Evolutionary conservation across 345 rosid species (phyloP).

Genomic region (Brassica nigra): DNA sequence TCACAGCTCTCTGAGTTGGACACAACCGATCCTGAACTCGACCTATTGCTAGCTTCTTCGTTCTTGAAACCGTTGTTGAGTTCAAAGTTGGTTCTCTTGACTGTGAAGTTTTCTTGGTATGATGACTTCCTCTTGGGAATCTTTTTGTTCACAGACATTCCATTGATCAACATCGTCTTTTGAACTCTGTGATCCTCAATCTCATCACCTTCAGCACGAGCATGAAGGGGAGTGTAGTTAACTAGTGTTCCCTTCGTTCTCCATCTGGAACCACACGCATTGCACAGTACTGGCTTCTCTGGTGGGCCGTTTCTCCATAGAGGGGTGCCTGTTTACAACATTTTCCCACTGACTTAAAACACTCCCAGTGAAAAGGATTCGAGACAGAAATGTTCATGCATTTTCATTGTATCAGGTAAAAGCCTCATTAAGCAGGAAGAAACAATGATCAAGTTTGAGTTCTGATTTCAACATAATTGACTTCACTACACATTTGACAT

Average conservation of each 20-base stretch:
- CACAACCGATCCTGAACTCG: conserved; percentile 98
- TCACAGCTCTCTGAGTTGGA: conserved; percentile 97
- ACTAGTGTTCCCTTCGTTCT: conserved; percentile 50
- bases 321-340: conserved; percentile 53
- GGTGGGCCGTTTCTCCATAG: conserved; percentile 70
- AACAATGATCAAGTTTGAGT: conserved; percentile 4
- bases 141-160: conserved; percentile 57
- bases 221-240: conserved; percentile 59
- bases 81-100: conserved; percentile 49
- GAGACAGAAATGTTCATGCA: no score
- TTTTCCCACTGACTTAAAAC: no score
- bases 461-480: no score
- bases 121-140: conserved; percentile 66
- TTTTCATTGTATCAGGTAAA: no score
- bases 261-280: conserved; percentile 76
- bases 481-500: conserved; percentile 3
- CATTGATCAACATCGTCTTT: conserved; percentile 44
- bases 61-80: conserved; percentile 54
- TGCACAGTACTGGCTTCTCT: conserved; percentile 71
- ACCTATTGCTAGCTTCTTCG: conserved; percentile 85
- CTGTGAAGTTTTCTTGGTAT: conserved; percentile 50
- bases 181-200: conserved; percentile 59
- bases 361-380: no score
- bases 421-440: conserved; percentile 4
- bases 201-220: conserved; percentile 60